Evolutionary conservation across 2,329 filamentous ascomycete species (phyloP), one percentile per base, ranked within the genome.

Genomic region (Trichoderma simmonsii): DNA sequence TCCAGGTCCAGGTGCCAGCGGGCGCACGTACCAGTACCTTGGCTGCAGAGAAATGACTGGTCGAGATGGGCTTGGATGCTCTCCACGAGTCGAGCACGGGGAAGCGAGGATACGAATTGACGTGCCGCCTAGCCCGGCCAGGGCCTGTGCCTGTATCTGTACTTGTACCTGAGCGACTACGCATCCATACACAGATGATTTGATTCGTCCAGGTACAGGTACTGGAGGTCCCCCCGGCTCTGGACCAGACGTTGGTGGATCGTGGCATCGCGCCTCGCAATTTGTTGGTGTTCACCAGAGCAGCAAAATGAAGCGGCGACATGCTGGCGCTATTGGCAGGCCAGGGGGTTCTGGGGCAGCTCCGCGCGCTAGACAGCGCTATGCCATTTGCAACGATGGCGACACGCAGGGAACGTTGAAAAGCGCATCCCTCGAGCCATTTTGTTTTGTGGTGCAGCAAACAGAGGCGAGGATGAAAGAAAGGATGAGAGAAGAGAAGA

Each of bases 221-320:
- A 51, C 48, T 14, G 43, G 18, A n/a, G 4, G n/a, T n/a, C 11
- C 48, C 48, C 43, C 43, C 48, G 8, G 43, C 43, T n/a, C 18
- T 21, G 43, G 68, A 34, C 36, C 36, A 30, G 54, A 57, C 26
- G 48, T n/a, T 26, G 69, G 69, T 72, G 71, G 71, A 70, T 72
- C 71, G 71, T 70, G 57, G 30, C 56, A 63, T 72, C 60, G 71
- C 61, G 71, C 59, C 57, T 72, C 71, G 71, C 67, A 65, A 64
- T 65, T 65, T 72, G 71, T 57, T 72, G 59, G 60, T 62, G 56
- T 69, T 72, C 43, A 36, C 15, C 15, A n/a, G 3, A 43, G 15
- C 62, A 57, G 51, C 36, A 51, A 65, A 71, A 51, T 54, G 39
- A 34, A 26, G 62, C 62, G 43, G 36, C 57, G 51, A 51, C 60